Evolutionary conservation across 495 filamentous ascomycete species (phyloP).

Genomic region (Melanomma pulvis-pyrius): DNA sequence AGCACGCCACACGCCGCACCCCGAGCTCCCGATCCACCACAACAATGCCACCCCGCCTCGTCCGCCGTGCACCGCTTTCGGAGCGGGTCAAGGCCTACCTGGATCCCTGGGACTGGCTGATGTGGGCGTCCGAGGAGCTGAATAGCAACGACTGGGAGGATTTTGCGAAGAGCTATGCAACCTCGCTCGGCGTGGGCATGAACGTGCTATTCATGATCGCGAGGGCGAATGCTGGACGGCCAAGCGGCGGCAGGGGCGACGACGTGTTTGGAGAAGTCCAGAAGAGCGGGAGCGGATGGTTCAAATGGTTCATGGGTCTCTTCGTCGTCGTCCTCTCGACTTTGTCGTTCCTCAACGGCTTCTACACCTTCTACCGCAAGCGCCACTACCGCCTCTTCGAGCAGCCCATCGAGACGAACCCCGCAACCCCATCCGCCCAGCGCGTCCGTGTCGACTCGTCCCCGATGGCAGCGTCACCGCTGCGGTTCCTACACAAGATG

Average conservation of each 20-base stretch:
- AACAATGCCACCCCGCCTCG: slow-evolving; percentile 68
- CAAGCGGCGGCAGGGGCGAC: slow-evolving; percentile 51
- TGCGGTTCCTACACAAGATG: slow-evolving; percentile 73
- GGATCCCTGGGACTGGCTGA: slow-evolving; percentile 83
- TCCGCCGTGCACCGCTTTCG: slow-evolving; percentile 73
- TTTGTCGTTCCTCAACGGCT: slow-evolving; percentile 70
- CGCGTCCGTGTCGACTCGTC: slow-evolving; percentile 90
- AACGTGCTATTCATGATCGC: slow-evolving; percentile 84
- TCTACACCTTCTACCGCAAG: slow-evolving; percentile 80
- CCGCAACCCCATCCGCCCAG: slow-evolving; percentile 81
- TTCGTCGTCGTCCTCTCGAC: slow-evolving; percentile 66
- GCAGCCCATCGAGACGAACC: slow-evolving; percentile 69
- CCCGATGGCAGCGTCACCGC: slow-evolving; percentile 73
- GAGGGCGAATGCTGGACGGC: slow-evolving; percentile 66
- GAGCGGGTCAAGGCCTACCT: slow-evolving; percentile 78
- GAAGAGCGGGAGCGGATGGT: slow-evolving; percentile 56
- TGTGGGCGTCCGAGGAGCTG: slow-evolving; percentile 87
- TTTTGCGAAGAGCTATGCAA: slow-evolving; percentile 68
- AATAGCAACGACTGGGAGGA: slow-evolving; percentile 89
- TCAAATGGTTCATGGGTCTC: slow-evolving; percentile 77
- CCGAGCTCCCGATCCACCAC: neutral
- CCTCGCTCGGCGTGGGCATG: slow-evolving; percentile 69
- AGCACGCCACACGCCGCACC: neutral
- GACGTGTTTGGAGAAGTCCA: slow-evolving; percentile 82
- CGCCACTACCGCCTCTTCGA: slow-evolving; percentile 93